phyloP scores from a whole-genome alignment of 176 grass and related monocot species.

The Triticum turgidum region DNA sequence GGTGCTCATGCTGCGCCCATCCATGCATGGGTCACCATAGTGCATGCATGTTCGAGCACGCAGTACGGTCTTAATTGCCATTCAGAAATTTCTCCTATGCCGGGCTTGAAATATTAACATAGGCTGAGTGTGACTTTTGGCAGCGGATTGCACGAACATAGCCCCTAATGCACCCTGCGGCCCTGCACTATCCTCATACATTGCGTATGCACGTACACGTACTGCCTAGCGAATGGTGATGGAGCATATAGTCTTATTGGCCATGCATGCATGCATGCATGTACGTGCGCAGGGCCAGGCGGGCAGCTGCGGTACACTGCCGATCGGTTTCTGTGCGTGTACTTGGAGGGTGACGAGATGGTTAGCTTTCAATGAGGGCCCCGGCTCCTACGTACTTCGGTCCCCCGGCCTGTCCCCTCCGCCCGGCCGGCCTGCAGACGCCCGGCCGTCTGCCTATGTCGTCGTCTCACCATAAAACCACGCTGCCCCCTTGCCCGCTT shows the following conservation, averaged over 20 bases:
- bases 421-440: background rate
- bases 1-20: too few species aligned
- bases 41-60: background rate
- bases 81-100: background rate
- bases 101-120: background rate
- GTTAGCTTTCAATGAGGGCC: slow-evolving; percentile 10
- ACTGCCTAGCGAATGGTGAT: background rate
- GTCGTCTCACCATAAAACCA: slow-evolving; percentile 35
- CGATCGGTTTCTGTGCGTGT: background rate
- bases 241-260: background rate
- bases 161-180: too few species aligned
- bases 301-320: slow-evolving; percentile 1
- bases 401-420: background rate
- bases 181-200: background rate
- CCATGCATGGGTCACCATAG: too few species aligned
- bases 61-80: background rate
- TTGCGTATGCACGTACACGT: background rate
- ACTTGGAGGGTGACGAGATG: slow-evolving; percentile 20
- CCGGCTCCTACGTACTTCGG: slow-evolving; percentile 17
- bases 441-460: background rate
- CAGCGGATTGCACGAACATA: background rate
- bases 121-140: background rate
- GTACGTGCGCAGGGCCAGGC: background rate
- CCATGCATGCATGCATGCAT: background rate
- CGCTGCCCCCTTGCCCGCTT: background rate